These are phyloP conservation scores for Lyophyllum shimeji DNA, from an alignment of 768 basidiomycete species.

Conservation along the genomic window DNA sequence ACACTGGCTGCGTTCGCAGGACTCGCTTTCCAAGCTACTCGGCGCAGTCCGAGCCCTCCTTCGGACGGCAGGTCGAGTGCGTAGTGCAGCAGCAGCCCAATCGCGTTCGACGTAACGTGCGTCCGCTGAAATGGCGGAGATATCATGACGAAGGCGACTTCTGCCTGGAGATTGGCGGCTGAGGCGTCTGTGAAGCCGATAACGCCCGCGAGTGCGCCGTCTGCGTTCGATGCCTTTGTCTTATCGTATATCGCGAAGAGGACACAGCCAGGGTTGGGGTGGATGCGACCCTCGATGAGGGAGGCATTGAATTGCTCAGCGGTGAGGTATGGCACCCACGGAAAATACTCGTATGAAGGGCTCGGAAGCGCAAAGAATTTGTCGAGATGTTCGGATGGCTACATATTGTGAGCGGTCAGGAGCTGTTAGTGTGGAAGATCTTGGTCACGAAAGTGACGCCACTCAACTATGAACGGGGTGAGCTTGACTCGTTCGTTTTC, in stretches of 20 bases:
- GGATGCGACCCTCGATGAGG: slow-evolving; percentile 35
- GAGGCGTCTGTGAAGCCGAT: slow-evolving; percentile 51
- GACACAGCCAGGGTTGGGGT: slow-evolving; percentile 30
- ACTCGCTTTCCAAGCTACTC: slow-evolving; percentile 64
- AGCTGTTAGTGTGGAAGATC: too few species aligned
- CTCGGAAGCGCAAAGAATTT: slow-evolving; percentile 34
- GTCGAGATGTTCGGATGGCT: slow-evolving; percentile 47
- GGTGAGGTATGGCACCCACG: slow-evolving; percentile 48
- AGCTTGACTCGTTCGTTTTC: slow-evolving; percentile 50
- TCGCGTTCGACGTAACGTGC: slow-evolving; percentile 57
- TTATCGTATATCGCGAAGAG: slow-evolving; percentile 60
- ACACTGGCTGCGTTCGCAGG: slow-evolving; percentile 47
- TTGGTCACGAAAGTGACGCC: not conserved
- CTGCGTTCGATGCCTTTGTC: slow-evolving; percentile 22
- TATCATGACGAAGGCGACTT: slow-evolving; percentile 56
- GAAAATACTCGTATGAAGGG: slow-evolving; percentile 46
- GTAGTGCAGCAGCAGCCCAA: slow-evolving; percentile 50
- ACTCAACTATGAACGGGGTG: slow-evolving; percentile 47
- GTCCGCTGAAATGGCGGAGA: slow-evolving; percentile 62
- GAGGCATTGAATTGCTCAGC: slow-evolving; percentile 32
- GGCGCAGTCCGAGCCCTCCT: slow-evolving; percentile 53
- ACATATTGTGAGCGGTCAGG: too few species aligned
- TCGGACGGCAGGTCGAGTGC: slow-evolving; percentile 38
- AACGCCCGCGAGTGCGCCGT: slow-evolving; percentile 46
- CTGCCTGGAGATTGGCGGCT: slow-evolving; percentile 40